Evolutionary conservation across 345 rosid species (phyloP).

Genomic region (Corymbia maculata): DNA sequence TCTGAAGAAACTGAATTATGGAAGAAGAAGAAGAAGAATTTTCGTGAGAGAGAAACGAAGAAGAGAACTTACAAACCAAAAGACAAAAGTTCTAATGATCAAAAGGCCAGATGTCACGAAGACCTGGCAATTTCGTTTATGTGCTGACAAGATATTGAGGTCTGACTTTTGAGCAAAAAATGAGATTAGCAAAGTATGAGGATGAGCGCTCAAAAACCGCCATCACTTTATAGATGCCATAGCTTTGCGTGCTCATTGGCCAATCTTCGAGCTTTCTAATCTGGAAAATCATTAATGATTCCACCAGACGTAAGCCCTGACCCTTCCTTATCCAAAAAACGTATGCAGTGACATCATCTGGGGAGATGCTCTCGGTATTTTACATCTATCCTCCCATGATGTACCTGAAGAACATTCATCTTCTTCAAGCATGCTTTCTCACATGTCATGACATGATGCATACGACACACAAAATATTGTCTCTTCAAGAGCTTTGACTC

Average conservation of each 20-base stretch:
- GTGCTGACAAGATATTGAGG: neutral
- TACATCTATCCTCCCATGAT: neutral
- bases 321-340: neutral
- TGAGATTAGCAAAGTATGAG: neutral
- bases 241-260: neutral
- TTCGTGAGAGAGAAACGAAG: neutral
- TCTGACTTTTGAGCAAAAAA: neutral
- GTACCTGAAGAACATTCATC: too few species aligned
- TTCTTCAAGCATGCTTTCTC: neutral
- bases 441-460: neutral
- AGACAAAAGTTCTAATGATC: neutral
- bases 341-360: neutral
- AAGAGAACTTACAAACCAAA: neutral
- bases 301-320: neutral
- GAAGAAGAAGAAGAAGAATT: neutral
- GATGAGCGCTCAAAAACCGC: neutral
- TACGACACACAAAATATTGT: neutral
- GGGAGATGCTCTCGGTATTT: neutral
- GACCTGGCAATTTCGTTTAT: neutral
- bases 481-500: neutral
- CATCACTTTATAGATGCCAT: neutral
- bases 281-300: neutral
- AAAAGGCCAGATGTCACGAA: neutral
- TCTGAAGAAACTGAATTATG: neutral
- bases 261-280: neutral